Conservation (phyloP, 108 stramenopile genomes). For the Cyclotella cryptica region DNA sequence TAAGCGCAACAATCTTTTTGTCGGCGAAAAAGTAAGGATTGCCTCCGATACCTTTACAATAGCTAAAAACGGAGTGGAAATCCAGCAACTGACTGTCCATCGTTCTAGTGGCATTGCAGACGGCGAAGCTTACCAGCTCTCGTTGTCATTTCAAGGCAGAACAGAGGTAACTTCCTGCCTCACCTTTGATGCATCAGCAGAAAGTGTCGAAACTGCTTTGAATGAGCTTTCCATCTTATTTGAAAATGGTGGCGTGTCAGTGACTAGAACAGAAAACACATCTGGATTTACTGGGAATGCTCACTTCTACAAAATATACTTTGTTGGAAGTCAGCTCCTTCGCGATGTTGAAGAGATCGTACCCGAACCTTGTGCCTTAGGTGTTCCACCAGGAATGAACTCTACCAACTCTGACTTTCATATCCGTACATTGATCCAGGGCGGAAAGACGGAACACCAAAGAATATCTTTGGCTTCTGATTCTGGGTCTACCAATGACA, state of each 20-base stretch:
- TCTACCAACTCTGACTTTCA: constrained; percentile 53
- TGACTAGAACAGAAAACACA: constrained; percentile 49
- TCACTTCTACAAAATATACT: constrained; percentile 80
- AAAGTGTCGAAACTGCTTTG: constrained; percentile 56
- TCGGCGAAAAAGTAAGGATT: constrained; percentile 59
- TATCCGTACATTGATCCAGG: constrained; percentile 66
- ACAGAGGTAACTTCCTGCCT: constrained; percentile 65
- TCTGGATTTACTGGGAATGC: constrained; percentile 61
- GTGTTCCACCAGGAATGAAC: constrained; percentile 38
- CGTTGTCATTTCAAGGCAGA: constrained; percentile 40
- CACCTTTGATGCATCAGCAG: constrained; percentile 64
- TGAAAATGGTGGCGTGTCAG: constrained; percentile 56
- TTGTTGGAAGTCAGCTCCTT: constrained; percentile 55
- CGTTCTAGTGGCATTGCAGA: constrained; percentile 35
- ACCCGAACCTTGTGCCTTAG: constrained; percentile 35
- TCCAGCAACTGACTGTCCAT: constrained; percentile 66
- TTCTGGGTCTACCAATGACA: constrained; percentile 52
- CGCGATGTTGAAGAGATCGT: constrained; percentile 69
- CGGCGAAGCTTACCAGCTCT: constrained; percentile 47
- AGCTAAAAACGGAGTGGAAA: constrained; percentile 63
- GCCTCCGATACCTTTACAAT: constrained; percentile 55
- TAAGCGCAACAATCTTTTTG: constrained; percentile 40
- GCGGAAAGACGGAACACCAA: constrained; percentile 74
- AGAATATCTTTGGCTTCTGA: constrained; percentile 65
- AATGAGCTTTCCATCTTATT: constrained; percentile 48